These are phyloP conservation scores for Chondrus crispus DNA, from an alignment of 23 red algal genomes.

Conservation along the genomic window DNA sequence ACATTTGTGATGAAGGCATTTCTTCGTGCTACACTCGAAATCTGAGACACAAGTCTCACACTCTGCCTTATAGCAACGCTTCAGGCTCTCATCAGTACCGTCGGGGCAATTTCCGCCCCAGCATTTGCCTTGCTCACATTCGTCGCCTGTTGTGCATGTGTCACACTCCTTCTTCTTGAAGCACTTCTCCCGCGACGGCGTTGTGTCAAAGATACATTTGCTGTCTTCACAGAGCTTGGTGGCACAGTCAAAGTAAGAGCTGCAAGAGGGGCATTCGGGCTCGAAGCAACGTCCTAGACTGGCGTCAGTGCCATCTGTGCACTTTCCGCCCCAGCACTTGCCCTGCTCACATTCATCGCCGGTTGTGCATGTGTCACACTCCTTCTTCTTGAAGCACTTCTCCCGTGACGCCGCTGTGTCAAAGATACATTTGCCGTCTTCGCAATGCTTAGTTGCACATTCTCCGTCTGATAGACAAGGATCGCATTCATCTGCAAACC, in stretches of 20 bases:
- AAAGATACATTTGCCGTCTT: no score
- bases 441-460: slow-evolving; percentile 26
- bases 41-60: not conserved
- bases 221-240: not conserved
- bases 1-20: not conserved
- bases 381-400: slow-evolving; percentile 38
- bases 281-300: no score
- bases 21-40: slow-evolving; percentile 32
- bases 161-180: slow-evolving; percentile 2
- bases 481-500: no score
- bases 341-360: not conserved
- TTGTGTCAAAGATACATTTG: slow-evolving; percentile 28
- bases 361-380: not conserved
- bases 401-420: no score
- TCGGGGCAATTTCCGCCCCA: no score
- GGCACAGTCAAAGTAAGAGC: not conserved
- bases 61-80: no score
- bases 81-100: no score
- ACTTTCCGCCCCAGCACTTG: not conserved
- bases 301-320: not conserved
- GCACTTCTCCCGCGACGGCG: not conserved
- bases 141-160: not conserved
- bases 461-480: not conserved
- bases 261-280: not conserved
- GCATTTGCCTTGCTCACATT: not conserved